Evolutionary conservation across 2,329 filamentous ascomycete genomes (phyloP).

Genomic region (Elsinoe arachidis): DNA sequence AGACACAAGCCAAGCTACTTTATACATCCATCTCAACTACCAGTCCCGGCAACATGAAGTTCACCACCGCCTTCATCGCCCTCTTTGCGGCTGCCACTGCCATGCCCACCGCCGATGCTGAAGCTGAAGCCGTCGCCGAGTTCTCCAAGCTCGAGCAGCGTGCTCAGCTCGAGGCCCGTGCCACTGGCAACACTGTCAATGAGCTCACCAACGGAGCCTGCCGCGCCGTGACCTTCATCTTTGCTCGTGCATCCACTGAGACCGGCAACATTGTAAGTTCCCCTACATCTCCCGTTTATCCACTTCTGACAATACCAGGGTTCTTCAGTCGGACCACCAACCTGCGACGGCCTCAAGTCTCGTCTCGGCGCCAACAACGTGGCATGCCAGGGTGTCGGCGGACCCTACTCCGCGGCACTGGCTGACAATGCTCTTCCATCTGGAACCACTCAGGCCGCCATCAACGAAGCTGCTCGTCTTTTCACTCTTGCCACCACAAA

Average conservation of each 20-base stretch:
- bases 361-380: conserved; percentile 15
- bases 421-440: conserved; percentile 12
- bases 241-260: conserved; percentile 47
- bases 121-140: conserved; percentile 1
- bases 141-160: conserved; percentile 5
- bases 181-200: conserved; percentile 16
- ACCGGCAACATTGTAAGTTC: conserved; percentile 36
- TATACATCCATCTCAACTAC: neutral
- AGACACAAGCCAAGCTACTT: neutral
- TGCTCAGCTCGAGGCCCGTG: conserved; percentile 14
- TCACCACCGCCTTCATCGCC: conserved; percentile 3
- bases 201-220: conserved; percentile 25
- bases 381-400: conserved; percentile 19
- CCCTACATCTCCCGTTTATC: neutral
- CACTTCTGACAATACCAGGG: conserved; percentile 11
- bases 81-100: conserved; percentile 6
- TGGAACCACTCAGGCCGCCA: conserved; percentile 15
- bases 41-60: neutral
- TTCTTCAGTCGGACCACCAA: conserved; percentile 16
- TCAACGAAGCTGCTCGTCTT: conserved; percentile 17
- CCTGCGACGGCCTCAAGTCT: conserved; percentile 16
- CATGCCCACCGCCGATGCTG: neutral
- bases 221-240: conserved; percentile 44
- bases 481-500: conserved; percentile 14
- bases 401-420: conserved; percentile 19